These are phyloP conservation scores for Tolypocladium ovalisporum DNA, from an alignment of 2,329 filamentous ascomycete species.

Conservation along the genomic window DNA sequence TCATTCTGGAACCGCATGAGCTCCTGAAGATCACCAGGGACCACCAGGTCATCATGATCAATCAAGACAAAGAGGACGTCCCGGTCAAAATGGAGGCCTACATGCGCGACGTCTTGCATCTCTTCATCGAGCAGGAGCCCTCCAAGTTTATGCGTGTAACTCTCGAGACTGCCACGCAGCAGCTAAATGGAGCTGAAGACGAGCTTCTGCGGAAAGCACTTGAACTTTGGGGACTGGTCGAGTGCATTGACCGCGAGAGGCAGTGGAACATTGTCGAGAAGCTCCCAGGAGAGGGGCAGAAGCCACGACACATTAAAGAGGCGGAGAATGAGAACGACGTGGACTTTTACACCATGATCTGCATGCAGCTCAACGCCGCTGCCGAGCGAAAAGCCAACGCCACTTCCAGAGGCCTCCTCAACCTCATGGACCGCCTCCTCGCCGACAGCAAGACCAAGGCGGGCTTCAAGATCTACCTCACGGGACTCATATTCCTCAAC, in stretches of 20 bases:
- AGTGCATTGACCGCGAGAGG: conserved; percentile 53
- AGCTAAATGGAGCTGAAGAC: conserved; percentile 35
- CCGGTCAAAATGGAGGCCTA: conserved; percentile 48
- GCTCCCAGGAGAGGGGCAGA: conserved; percentile 27
- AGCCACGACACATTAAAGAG: conserved; percentile 38
- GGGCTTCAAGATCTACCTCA: conserved; percentile 50
- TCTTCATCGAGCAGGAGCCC: conserved; percentile 48
- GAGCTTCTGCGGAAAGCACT: conserved; percentile 46
- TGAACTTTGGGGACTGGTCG: conserved; percentile 54
- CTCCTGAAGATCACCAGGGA: conserved; percentile 22
- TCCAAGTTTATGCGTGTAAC: conserved; percentile 50
- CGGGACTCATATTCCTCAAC: conserved; percentile 51
- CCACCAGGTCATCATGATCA: conserved; percentile 41
- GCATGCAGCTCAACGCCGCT: conserved; percentile 52
- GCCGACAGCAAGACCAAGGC: conserved; percentile 50
- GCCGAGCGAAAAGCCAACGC: conserved; percentile 52
- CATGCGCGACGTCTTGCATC: conserved; percentile 44
- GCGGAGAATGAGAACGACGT: conserved; percentile 35
- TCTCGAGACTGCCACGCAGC: conserved; percentile 40
- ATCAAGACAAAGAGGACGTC: conserved; percentile 50
- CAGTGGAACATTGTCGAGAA: conserved; percentile 48
- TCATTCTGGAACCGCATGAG: conserved; percentile 23
- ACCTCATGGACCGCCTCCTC: conserved; percentile 48
- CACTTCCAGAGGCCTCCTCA: conserved; percentile 47
- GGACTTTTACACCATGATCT: conserved; percentile 50